These are phyloP conservation scores for Cairneyella variabilis DNA, from an alignment of 495 filamentous ascomycete species.

Conservation along the genomic window DNA sequence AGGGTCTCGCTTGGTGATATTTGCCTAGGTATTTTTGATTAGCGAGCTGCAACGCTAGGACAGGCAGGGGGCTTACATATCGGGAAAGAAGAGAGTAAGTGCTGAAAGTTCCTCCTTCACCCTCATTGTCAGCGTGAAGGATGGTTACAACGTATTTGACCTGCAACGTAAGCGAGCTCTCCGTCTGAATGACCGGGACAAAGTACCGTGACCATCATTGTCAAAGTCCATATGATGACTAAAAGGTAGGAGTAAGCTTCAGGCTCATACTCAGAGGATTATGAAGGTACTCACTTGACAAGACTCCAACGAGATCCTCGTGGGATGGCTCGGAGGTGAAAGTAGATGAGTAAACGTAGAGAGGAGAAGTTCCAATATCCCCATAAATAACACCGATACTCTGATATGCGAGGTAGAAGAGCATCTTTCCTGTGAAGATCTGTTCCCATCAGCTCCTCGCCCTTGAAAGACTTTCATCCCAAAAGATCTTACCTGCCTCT, in stretches of 20 bases:
- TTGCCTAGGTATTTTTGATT: conserved; percentile 23
- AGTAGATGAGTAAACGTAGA: conserved; percentile 69
- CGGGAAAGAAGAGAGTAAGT: conserved; percentile 65
- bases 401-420: conserved; percentile 42
- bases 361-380: conserved; percentile 70
- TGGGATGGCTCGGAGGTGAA: conserved; percentile 50
- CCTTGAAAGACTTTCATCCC: neutral
- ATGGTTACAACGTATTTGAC: conserved; percentile 62
- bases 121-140: conserved; percentile 66
- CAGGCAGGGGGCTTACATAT: conserved; percentile 32
- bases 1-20: conserved; percentile 23
- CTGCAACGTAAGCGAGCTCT: neutral
- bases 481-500: conserved; percentile 13
- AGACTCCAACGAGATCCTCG: conserved; percentile 59
- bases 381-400: conserved; percentile 41
- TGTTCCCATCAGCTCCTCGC: conserved; percentile 12
- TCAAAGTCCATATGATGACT: conserved; percentile 68
- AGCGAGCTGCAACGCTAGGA: neutral
- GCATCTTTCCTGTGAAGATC: conserved; percentile 37
- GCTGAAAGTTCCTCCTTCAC: conserved; percentile 72
- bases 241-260: conserved; percentile 67
- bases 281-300: neutral
- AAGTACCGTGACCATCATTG: conserved; percentile 67
- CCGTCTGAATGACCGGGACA: neutral
- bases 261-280: conserved; percentile 45